Evolutionary conservation across 139 green algal species (phyloP), one percentile per base, ranked within the genome.

Genomic region (Eudorina sp.): DNA sequence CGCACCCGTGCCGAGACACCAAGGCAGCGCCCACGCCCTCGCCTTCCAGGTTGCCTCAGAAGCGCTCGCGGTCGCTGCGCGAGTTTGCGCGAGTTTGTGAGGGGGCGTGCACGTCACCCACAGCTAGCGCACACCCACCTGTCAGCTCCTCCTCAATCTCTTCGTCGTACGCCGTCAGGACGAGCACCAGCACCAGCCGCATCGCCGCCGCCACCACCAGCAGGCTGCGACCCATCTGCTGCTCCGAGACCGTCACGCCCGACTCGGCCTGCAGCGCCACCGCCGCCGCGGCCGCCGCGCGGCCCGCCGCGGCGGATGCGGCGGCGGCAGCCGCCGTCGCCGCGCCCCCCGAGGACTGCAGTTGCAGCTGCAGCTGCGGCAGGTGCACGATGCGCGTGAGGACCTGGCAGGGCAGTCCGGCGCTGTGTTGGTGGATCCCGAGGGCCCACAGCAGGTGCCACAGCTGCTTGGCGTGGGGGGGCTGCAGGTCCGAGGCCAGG

Each of bases 71-170:
- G n/a, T n/a, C n/a, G n/a, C n/a, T n/a, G n/a, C n/a, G n/a, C n/a
- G n/a, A n/a, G n/a, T n/a, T n/a, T n/a, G n/a, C n/a, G n/a, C n/a
- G n/a, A n/a, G n/a, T n/a, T n/a, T n/a, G n/a, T n/a, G n/a, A n/a
- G n/a, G n/a, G n/a, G n/a, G n/a, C n/a, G n/a, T n/a, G n/a, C n/a
- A n/a, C n/a, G n/a, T n/a, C n/a, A n/a, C n/a, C n/a, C n/a, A n/a
- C n/a, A n/a, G n/a, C n/a, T n/a, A n/a, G n/a, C n/a, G n/a, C 31
- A 1, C 48, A 60, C 83, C 6, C 73, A 85, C 85, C 85, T 7
- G 85, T 74, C n/a, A 89, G 74, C 85, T 89, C 85, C 34, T 89
- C 85, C 85, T 89, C 85, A 34, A 89, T 89, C 74, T 89, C 85
- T 55, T 89, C 85, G 45, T 89, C 85, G 73, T 84, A 89, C 73